These are phyloP conservation scores for Halophytophthora batemanensis DNA, from an alignment of 352 stramenopile genomes.

Conservation along the genomic window DNA sequence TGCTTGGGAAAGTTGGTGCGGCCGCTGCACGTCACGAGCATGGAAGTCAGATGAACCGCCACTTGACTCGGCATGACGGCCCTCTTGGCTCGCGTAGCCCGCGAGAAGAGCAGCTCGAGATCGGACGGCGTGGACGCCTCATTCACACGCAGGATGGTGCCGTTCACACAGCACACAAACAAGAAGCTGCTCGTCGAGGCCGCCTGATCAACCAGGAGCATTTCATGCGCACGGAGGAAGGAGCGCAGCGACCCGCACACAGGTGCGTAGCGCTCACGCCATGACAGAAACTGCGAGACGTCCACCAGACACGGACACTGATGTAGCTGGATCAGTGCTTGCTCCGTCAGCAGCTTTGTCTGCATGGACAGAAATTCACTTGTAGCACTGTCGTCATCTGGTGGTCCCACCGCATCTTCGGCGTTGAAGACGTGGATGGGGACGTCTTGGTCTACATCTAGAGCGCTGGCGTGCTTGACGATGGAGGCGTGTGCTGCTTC, in stretches of 20 bases:
- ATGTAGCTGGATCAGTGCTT: slow-evolving; percentile 44
- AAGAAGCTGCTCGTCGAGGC: slow-evolving; percentile 34
- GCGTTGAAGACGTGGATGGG: too few relatives aligned
- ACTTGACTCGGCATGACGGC: slow-evolving; percentile 28
- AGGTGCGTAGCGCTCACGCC: slow-evolving; percentile 54
- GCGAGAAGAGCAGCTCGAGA: slow-evolving; percentile 31
- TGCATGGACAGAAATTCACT: slow-evolving; percentile 33
- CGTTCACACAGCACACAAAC: slow-evolving; percentile 70
- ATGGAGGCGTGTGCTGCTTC: slow-evolving; percentile 13
- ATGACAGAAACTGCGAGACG: slow-evolving; percentile 51
- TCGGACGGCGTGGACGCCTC: slow-evolving; percentile 52
- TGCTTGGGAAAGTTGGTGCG: slow-evolving; percentile 58
- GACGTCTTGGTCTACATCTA: slow-evolving; percentile 22
- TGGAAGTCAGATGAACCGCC: slow-evolving; percentile 55
- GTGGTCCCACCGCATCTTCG: slow-evolving; percentile 1
- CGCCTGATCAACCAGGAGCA: slow-evolving; percentile 80
- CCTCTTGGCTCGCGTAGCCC: slow-evolving; percentile 16
- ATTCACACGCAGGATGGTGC: slow-evolving; percentile 53
- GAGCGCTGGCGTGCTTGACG: slow-evolving; percentile 36
- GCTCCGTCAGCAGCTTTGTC: slow-evolving; percentile 31
- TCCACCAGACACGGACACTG: slow-evolving; percentile 64
- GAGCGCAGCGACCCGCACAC: slow-evolving; percentile 54
- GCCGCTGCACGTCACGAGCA: slow-evolving; percentile 54
- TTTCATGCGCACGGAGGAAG: slow-evolving; percentile 81
- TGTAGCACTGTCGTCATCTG: slow-evolving; percentile 32